Evolutionary conservation across 176 grass and related monocot species (phyloP), one percentile per base, ranked within the genome.

Genomic region (Alopecurus myosuroides): DNA sequence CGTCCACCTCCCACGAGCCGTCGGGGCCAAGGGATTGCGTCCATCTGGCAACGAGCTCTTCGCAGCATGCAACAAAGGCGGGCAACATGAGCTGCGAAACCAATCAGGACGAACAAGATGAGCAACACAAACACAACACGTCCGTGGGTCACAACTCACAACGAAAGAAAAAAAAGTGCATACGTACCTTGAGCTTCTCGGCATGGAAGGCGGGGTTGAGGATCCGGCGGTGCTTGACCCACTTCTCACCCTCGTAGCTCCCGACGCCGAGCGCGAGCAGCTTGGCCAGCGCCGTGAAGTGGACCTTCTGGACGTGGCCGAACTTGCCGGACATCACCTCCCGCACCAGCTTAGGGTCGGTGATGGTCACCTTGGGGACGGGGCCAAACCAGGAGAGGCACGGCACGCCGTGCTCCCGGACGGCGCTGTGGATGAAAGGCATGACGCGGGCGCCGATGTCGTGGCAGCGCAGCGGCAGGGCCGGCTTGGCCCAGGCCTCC

Each of bases 381-480:
- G 62, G 62, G 9, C 62, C 62, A 17, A 65, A 65, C 62, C 62
- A 65, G 62, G 62, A 65, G 17, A 65, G 18, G 62, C 0, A 65
- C 30, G 17, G 62, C 62, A 8, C 33, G 15, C 62, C 62, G 17
- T 65, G 62, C 62, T 65, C 30, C 15, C 4, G 1, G 62, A 65
- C 30, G 62, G 30, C 64, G 70, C 46, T 86, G 19, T 56, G 14
- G 9, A 74, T 15, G 60, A 55, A 22, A 76, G 83, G 83, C 46
- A 29, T 4, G 52, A 89, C 68, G 36, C 82, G 84, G 0, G 84
- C 31, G 12, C 18, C n/a, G 33, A 92, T 81, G 81, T 89, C 79
- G 15, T 92, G 90, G 49, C 73, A 80, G 67, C 77, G 67, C 11
- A 86, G 36, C 39, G 90, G 79, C 48, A 89, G 36, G 13, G 45